Conservation (phyloP, 139 green algal genomes). For the Coccomyxa sp. region DNA sequence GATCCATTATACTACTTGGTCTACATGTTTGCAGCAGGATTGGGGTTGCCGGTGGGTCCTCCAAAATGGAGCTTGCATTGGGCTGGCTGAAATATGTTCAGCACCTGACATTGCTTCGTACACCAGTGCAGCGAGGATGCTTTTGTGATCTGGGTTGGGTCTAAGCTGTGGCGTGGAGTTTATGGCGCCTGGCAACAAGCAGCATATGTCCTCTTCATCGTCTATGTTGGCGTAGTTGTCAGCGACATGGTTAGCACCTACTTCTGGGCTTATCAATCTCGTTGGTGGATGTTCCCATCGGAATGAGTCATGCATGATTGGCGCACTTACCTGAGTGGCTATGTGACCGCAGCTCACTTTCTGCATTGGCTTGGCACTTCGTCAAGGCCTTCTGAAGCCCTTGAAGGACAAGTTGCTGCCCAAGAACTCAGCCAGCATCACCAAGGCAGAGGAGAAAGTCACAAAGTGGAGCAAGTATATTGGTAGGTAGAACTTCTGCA, state of each 20-base stretch:
- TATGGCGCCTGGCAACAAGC: constrained; percentile 8
- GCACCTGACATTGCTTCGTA: not conserved
- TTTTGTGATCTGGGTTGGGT: constrained; percentile 24
- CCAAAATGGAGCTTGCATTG: too few species aligned
- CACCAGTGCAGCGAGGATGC: constrained; percentile 33
- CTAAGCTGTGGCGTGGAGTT: constrained; percentile 8
- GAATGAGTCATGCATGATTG: too few species aligned
- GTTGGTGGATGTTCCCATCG: too few species aligned
- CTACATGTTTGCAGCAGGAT: constrained; percentile 21
- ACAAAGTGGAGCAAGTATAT: constrained; percentile 19
- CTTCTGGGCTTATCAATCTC: not conserved
- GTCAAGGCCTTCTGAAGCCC: constrained; percentile 11
- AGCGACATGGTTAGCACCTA: constrained; percentile 11
- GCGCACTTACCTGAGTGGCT: too few species aligned
- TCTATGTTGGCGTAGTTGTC: constrained; percentile 21
- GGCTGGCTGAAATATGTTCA: too few species aligned
- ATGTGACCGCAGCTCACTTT: too few species aligned
- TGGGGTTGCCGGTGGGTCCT: constrained; percentile 18
- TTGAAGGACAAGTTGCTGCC: constrained; percentile 8
- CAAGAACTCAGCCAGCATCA: constrained; percentile 14
- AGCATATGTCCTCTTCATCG: constrained; percentile 15
- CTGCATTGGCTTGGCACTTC: constrained; percentile 5
- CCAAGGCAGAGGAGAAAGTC: constrained; percentile 7
- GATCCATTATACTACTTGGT: constrained; percentile 12
- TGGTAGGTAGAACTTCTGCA: constrained; percentile 1